phyloP scores from a whole-genome alignment of 2,329 filamentous ascomycete species.

The Ophiostoma piceae region DNA sequence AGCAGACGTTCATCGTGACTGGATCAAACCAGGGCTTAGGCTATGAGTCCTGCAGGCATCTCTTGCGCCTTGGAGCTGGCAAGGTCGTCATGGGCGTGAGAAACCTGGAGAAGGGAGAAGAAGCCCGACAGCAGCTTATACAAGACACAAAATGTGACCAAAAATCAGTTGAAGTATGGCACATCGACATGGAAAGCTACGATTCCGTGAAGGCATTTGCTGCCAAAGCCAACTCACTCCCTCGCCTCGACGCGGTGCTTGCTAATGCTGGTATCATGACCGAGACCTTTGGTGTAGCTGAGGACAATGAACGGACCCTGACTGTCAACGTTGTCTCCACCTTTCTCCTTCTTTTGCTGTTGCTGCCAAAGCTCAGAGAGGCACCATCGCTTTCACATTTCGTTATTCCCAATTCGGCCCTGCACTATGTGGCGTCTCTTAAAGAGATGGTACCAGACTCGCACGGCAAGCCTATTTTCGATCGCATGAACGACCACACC shows the following conservation, averaged over 20 bases:
- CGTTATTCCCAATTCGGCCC: neutral
- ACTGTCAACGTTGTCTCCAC: constrained; percentile 3
- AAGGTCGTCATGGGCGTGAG: neutral
- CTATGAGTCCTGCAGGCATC: constrained; percentile 38
- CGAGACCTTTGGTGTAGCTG: neutral
- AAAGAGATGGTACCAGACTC: neutral
- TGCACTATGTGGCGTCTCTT: neutral
- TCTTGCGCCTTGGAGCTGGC: constrained; percentile 33
- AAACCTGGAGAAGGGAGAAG: neutral
- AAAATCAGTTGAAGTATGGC: constrained; percentile 37
- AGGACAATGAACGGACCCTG: neutral
- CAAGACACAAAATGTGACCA: neutral
- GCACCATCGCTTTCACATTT: neutral
- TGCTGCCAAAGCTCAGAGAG: neutral
- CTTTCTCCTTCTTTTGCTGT: neutral
- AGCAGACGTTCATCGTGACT: constrained; percentile 38
- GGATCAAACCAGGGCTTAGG: constrained; percentile 43
- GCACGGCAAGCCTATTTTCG: neutral
- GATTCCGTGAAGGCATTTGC: constrained; percentile 40
- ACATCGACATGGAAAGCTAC: constrained; percentile 40
- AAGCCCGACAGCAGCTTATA: neutral
- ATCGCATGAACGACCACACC: neutral
- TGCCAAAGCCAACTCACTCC: constrained; percentile 33
- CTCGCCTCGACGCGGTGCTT: constrained; percentile 42
- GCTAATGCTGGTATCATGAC: constrained; percentile 43